Base-by-base conservation (phyloP, 225 moss, liverwort and hornwort species). In the Bryoerythrophyllum caledonicum region DNA sequence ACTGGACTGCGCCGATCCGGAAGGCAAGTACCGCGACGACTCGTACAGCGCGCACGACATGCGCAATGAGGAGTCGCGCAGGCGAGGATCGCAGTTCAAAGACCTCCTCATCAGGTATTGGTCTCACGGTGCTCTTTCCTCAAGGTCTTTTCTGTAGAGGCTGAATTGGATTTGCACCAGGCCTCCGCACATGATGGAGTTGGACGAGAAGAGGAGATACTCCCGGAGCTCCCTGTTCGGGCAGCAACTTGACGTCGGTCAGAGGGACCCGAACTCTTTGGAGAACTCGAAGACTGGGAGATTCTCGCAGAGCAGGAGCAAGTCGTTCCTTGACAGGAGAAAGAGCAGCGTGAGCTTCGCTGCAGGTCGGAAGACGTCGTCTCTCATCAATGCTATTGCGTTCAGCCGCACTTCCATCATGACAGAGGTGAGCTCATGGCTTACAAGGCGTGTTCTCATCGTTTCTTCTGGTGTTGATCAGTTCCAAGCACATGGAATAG, bases 341-440 rank as follows among this genome's bases (percentile, higher is more conserved):
- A 87, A 84, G 37, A 84, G 81, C 6, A 83, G 87, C 21, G 79
- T 79, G 62, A 77, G 76, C 51, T 81, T 87, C n/a, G 64, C 70
- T 66, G 71, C 81, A 43, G 70, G 64, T 26, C 76, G 67, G 68
- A 79, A 80, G 28, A 82, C 85, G 60, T 84, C 80, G 2, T 60
- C 80, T 17, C n/a, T 78, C 49, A 54, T 28, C 56, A 82, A 82
- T 55, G 64, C 78, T 21, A 49, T 78, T 68, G 85, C 85, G 7
- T 85, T 88, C 62, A 88, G 12, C 80, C 88, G 85, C 65, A 80
- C 78, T 56, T 84, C 84, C 13, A 82, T 82, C 44, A 48, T 67
- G 59, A 87, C 82, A 60, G 44, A 80, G 80, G 82, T 82, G 40
- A 56, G 60, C 21, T 68, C 27, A 10, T 51, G 30, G 24, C 17